Evolutionary conservation across 2,329 filamentous ascomycete species (phyloP).

Genomic region (Arthrobotrys iridis): DNA sequence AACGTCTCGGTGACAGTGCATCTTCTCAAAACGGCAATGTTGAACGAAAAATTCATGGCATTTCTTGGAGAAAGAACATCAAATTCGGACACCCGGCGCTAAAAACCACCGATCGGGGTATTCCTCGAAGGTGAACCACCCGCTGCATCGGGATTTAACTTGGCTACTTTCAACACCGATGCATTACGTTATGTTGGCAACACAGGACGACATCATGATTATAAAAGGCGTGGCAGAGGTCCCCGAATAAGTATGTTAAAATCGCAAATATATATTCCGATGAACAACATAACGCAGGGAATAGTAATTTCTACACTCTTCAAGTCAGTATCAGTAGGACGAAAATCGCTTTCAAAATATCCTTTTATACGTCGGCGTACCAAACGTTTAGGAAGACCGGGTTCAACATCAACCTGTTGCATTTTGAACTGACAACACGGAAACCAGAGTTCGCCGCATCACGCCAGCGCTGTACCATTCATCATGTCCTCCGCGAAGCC

Average conservation of each 20-base stretch:
- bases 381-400: neutral
- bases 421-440: conserved; percentile 4
- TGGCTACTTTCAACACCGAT: neutral
- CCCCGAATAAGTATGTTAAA: neutral
- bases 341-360: neutral
- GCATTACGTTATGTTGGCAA: conserved; percentile 6
- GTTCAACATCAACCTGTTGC: conserved; percentile 2
- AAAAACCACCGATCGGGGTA: neutral
- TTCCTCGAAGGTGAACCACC: neutral
- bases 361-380: neutral
- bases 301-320: neutral
- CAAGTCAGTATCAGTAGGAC: neutral
- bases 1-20: no score
- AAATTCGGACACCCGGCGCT: neutral
- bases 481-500: conserved; percentile 22
- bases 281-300: neutral
- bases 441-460: neutral
- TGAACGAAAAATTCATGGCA: no score
- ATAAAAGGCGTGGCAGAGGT: neutral
- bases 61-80: no score
- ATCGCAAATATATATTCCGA: neutral
- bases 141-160: neutral
- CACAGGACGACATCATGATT: neutral
- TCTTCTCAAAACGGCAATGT: no score
- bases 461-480: neutral